Percentiles rank a stretch among this genome's conserved stretches.
These are phyloP conservation scores for Diplodia corticola DNA, from an alignment of 2,329 filamentous ascomycete species.

Conservation along the genomic window DNA sequence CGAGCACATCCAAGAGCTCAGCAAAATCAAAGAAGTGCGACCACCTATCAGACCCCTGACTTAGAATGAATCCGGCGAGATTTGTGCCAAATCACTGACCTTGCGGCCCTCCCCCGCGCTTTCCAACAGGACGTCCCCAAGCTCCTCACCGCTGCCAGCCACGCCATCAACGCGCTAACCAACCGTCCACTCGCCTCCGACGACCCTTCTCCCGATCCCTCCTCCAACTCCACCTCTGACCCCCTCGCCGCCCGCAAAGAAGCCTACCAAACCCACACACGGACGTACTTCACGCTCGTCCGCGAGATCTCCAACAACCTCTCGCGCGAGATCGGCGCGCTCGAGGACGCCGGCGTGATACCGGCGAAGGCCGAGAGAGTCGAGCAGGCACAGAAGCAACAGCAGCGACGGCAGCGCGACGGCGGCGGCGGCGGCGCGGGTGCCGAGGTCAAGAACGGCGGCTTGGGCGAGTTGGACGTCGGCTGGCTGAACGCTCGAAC, in stretches of 20 bases:
- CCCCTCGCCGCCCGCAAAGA: constrained; percentile 31
- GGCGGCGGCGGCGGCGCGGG: constrained; percentile 22
- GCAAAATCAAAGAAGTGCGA: constrained; percentile 21
- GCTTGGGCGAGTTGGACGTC: constrained; percentile 67
- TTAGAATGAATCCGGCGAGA: not conserved
- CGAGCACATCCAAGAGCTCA: constrained; percentile 22
- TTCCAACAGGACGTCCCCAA: constrained; percentile 49
- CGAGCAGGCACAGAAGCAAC: constrained; percentile 17
- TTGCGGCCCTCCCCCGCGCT: not conserved
- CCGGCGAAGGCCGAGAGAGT: constrained; percentile 39
- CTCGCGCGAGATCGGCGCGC: constrained; percentile 62
- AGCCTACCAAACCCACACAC: constrained; percentile 9
- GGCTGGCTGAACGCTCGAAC: constrained; percentile 89
- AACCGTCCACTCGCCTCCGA: constrained; percentile 39
- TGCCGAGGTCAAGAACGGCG: constrained; percentile 44
- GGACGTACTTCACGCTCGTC: constrained; percentile 3
- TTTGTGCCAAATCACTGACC: too few species aligned
- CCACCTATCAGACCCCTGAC: not conserved
- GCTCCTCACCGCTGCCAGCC: constrained; percentile 60
- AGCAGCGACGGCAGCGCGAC: too few species aligned
- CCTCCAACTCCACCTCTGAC: constrained; percentile 27
- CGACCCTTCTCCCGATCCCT: too few species aligned
- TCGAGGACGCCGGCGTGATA: constrained; percentile 80
- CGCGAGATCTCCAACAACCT: constrained; percentile 8
- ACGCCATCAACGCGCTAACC: constrained; percentile 59